These are phyloP conservation scores for Hebeloma cylindrosporum DNA, from an alignment of 768 basidiomycete genomes.

Conservation along the genomic window DNA sequence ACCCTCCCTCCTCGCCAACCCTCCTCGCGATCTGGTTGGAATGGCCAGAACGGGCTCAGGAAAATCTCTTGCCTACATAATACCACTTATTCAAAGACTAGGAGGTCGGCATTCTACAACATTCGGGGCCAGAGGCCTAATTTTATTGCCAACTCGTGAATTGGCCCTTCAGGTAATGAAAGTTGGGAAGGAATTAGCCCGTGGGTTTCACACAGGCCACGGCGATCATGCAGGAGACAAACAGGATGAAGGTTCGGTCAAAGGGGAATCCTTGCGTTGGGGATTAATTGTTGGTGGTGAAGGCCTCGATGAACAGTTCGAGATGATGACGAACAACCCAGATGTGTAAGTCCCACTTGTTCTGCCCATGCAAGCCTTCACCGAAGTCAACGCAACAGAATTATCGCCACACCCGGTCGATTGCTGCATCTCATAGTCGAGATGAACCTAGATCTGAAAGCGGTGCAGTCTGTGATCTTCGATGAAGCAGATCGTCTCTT, in stretches of 20 bases:
- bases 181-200: slow-evolving; percentile 91
- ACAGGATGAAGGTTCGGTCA: slow-evolving; percentile 52
- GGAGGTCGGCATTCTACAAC: slow-evolving; percentile 75
- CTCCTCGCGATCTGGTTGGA: slow-evolving; percentile 91
- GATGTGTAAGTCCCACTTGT: slow-evolving; percentile 71
- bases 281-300: slow-evolving; percentile 96
- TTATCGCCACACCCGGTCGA: slow-evolving; percentile 97
- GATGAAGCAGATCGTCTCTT: slow-evolving; percentile 99
- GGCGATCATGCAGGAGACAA: slow-evolving; percentile 78
- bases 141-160: slow-evolving; percentile 91
- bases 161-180: slow-evolving; percentile 90
- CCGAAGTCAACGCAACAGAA: too few species aligned
- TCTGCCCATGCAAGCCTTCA: slow-evolving; percentile 13
- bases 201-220: slow-evolving; percentile 68
- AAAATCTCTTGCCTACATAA: slow-evolving; percentile 94
- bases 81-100: slow-evolving; percentile 87
- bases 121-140: slow-evolving; percentile 84
- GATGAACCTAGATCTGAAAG: slow-evolving; percentile 90
- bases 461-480: slow-evolving; percentile 88
- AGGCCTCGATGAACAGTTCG: slow-evolving; percentile 93
- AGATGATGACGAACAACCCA: slow-evolving; percentile 91
- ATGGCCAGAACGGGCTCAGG: slow-evolving; percentile 99
- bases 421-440: slow-evolving; percentile 95
- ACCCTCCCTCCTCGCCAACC: slow-evolving; percentile 77
- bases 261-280: slow-evolving; percentile 76